Evolutionary conservation across 495 filamentous ascomycete genomes (phyloP).

Genomic region (Penicillium dipodomyicola): DNA sequence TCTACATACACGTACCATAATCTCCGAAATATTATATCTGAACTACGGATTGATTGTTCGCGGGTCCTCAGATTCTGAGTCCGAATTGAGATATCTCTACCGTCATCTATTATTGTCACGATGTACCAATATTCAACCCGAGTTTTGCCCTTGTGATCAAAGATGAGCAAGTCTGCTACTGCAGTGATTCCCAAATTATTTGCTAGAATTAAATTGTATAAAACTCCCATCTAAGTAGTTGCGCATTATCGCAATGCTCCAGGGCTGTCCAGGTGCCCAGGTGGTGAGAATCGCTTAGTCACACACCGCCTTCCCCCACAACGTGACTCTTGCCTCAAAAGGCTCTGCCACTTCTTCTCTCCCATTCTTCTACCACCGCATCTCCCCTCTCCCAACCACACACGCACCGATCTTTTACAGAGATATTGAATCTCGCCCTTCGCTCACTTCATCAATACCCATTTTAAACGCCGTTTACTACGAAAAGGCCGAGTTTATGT

Average conservation of each 20-base stretch:
- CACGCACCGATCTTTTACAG: conserved; percentile 26
- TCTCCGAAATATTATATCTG: neutral
- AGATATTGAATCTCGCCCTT: conserved; percentile 41
- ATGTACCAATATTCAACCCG: conserved; percentile 20
- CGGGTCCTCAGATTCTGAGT: neutral
- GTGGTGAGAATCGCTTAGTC: conserved; percentile 19
- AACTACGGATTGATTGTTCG: conserved; percentile 1
- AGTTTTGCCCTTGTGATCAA: conserved; percentile 10
- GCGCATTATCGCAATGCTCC: neutral
- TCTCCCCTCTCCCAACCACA: conserved; percentile 20
- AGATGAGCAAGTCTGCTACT: neutral
- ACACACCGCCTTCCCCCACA: conserved; percentile 44
- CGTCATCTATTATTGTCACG: conserved; percentile 4
- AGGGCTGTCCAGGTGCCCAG: too few relatives aligned
- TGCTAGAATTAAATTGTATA: neutral
- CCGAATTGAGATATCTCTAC: neutral
- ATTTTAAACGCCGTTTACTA: conserved; percentile 45
- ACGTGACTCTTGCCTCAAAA: conserved; percentile 40
- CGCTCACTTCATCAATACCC: conserved; percentile 34
- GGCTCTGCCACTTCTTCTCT: conserved; percentile 37
- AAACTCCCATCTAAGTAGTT: neutral
- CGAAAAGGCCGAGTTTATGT: conserved; percentile 83
- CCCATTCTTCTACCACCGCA: conserved; percentile 27
- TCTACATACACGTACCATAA: conserved; percentile 10
- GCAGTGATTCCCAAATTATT: neutral